phyloP scores from a whole-genome alignment of 192 early-diverging fungal species.

The Podila minutissima region DNA sequence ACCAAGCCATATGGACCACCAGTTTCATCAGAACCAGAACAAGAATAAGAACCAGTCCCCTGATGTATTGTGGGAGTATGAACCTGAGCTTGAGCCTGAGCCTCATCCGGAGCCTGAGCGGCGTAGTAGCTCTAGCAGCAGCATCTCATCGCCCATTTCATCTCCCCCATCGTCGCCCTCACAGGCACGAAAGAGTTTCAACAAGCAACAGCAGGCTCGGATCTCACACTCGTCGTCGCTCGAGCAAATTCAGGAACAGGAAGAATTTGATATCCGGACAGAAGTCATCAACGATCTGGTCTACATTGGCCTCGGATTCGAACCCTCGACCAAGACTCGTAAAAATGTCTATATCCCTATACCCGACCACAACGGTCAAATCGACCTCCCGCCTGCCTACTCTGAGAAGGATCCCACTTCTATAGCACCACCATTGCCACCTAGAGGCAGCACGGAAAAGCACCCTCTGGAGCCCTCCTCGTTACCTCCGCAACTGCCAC shows the following conservation, averaged over 20 bases:
- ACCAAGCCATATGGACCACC: neutral
- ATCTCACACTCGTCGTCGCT: neutral
- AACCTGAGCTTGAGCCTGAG: neutral
- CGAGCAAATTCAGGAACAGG: neutral
- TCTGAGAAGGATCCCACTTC: slow-evolving; percentile 16
- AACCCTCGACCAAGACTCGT: slow-evolving; percentile 33
- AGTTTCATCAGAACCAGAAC: neutral
- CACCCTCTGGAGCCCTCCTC: neutral
- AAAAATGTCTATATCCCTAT: slow-evolving; percentile 12
- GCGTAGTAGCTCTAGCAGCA: neutral
- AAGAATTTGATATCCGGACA: slow-evolving; percentile 32
- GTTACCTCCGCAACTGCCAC: slow-evolving; percentile 26
- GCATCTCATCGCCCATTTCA: slow-evolving; percentile 9
- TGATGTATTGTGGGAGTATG: too few species aligned
- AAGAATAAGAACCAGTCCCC: too few species aligned
- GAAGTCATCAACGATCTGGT: slow-evolving; percentile 47
- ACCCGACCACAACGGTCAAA: slow-evolving; percentile 10
- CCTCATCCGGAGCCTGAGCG: neutral
- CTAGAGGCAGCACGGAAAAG: slow-evolving; percentile 1
- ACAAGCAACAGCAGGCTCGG: slow-evolving; percentile 18
- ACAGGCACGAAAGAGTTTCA: slow-evolving; percentile 17
- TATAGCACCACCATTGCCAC: slow-evolving; percentile 11
- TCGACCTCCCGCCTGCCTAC: slow-evolving; percentile 30
- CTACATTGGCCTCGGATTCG: slow-evolving; percentile 49
- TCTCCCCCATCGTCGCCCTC: slow-evolving; percentile 30